Evolutionary conservation across 2,329 filamentous ascomycete genomes (phyloP).

Genomic region (Purpureocillium takamizusanense): DNA sequence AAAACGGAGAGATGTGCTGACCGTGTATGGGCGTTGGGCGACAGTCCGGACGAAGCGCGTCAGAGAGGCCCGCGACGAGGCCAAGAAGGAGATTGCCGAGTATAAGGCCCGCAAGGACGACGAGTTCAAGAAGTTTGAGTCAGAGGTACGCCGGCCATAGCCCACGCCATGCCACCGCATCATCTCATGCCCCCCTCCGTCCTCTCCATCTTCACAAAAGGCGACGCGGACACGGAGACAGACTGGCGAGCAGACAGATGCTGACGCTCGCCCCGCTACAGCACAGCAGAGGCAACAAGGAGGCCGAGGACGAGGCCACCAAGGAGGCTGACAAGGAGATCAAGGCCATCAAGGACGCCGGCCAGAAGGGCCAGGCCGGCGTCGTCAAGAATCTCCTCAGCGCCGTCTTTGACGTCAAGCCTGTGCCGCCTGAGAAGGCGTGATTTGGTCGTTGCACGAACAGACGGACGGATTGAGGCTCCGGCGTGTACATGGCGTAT

Average conservation of each 20-base stretch:
- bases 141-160: constrained; percentile 38
- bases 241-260: too few species aligned
- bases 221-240: too few species aligned
- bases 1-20: neutral
- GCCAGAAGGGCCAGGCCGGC: constrained; percentile 67
- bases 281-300: constrained; percentile 85
- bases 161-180: neutral
- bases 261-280: constrained; percentile 28
- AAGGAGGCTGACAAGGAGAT: constrained; percentile 70
- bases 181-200: too few species aligned
- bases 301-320: constrained; percentile 74
- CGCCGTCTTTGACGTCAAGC: constrained; percentile 78
- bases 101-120: constrained; percentile 86
- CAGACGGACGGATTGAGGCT: neutral
- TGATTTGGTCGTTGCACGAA: too few species aligned
- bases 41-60: constrained; percentile 80
- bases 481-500: neutral
- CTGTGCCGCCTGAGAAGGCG: constrained; percentile 39
- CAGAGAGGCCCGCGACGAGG: constrained; percentile 91
- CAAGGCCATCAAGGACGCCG: constrained; percentile 70
- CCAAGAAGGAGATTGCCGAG: constrained; percentile 94
- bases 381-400: constrained; percentile 77
- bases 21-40: constrained; percentile 8
- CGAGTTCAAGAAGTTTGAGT: constrained; percentile 91
- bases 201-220: too few species aligned